Conservation (phyloP, 1,139 yeast genomes). For the Pichia sp. region DNA sequence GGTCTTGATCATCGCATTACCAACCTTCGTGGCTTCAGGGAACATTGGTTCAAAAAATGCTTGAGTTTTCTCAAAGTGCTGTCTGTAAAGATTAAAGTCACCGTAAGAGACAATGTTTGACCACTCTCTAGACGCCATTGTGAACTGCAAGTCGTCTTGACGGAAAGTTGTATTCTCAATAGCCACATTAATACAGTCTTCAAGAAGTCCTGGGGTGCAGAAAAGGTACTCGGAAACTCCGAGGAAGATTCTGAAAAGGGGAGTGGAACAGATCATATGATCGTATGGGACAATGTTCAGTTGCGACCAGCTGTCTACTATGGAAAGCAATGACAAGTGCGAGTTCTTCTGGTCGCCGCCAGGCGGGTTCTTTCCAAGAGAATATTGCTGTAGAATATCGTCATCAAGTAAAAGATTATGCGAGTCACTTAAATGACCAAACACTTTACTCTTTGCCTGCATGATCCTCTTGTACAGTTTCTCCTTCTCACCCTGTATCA, state of each 20-base stretch:
- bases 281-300: slow-evolving; percentile 86
- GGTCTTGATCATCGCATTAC: slow-evolving; percentile 95
- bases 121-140: slow-evolving; percentile 80
- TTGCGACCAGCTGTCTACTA: slow-evolving; percentile 90
- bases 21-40: slow-evolving; percentile 79
- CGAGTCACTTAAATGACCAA: slow-evolving; percentile 50
- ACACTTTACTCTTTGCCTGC: slow-evolving; percentile 67
- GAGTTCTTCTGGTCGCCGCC: slow-evolving; percentile 71
- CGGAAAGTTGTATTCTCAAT: slow-evolving; percentile 61
- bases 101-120: slow-evolving; percentile 73
- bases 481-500: slow-evolving; percentile 61
- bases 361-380: slow-evolving; percentile 70
- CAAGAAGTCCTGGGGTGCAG: slow-evolving; percentile 74
- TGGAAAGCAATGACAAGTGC: slow-evolving; percentile 78
- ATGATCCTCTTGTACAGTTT: slow-evolving; percentile 52
- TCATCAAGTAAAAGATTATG: slow-evolving; percentile 70
- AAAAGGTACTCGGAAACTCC: slow-evolving; percentile 93
- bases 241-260: slow-evolving; percentile 79
- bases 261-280: slow-evolving; percentile 95
- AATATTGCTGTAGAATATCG: slow-evolving; percentile 67
- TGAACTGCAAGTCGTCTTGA: slow-evolving; percentile 80
- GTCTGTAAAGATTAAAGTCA: slow-evolving; percentile 63
- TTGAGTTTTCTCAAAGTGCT: slow-evolving; percentile 73
- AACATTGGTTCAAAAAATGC: slow-evolving; percentile 77
- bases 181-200: slow-evolving; percentile 70